Conservation (phyloP, 352 stramenopile species). For the Poterioochromonas sp. region DNA sequence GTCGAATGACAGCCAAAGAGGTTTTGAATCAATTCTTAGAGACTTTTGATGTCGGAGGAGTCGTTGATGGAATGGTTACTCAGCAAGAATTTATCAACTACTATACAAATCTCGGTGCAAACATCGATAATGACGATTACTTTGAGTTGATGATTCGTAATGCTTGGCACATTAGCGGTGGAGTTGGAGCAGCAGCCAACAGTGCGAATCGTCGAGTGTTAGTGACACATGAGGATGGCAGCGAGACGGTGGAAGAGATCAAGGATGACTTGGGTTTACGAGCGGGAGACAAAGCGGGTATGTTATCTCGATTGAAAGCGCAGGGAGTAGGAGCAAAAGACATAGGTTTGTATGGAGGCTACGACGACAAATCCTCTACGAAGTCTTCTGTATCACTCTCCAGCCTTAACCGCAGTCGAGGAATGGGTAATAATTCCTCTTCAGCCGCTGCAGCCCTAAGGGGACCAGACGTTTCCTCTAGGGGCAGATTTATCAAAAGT, state of each 20-base stretch:
- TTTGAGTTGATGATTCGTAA: slow-evolving; percentile 81
- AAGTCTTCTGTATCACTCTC: neutral
- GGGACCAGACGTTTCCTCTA: neutral
- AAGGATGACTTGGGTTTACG: slow-evolving; percentile 64
- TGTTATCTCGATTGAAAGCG: slow-evolving; percentile 36
- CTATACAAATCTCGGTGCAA: slow-evolving; percentile 74
- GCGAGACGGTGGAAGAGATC: slow-evolving; percentile 62
- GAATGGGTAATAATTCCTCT: neutral
- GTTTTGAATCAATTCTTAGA: slow-evolving; percentile 50
- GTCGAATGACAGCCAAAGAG: slow-evolving; percentile 43
- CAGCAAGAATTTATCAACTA: slow-evolving; percentile 55
- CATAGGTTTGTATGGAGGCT: neutral
- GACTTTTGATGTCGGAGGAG: slow-evolving; percentile 47
- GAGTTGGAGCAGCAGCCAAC: slow-evolving; percentile 66
- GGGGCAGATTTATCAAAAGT: neutral
- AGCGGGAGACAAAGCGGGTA: slow-evolving; percentile 57
- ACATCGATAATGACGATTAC: slow-evolving; percentile 73
- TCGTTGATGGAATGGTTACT: slow-evolving; percentile 32
- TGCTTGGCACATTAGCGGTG: slow-evolving; percentile 54
- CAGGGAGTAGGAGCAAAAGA: slow-evolving; percentile 19
- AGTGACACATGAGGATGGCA: slow-evolving; percentile 63
- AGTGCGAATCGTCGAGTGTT: slow-evolving; percentile 72
- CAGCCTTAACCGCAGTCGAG: too few relatives aligned
- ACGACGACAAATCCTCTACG: neutral
- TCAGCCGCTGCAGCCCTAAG: neutral